Evolutionary conservation across 2,329 filamentous ascomycete species (phyloP), one percentile per base, ranked within the genome.

Genomic region (Fusarium praegraminearum): DNA sequence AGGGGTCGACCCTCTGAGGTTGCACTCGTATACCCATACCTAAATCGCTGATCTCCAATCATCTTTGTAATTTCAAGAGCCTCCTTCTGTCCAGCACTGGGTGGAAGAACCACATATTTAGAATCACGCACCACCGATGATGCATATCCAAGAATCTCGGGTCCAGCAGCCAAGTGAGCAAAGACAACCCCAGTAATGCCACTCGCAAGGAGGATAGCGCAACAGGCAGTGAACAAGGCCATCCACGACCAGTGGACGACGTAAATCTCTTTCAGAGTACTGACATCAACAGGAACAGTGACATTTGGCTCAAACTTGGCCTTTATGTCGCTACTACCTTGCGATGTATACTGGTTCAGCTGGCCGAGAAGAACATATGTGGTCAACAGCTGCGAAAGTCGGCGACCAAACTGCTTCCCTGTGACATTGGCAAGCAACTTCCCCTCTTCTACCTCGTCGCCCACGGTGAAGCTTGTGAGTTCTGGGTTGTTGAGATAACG

Each of bases 321-420:
- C 3, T 1, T 9, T 38, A 38, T 38, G 6, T 38, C 36, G 9
- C 36, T 38, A 11, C n/a, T 38, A 20, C 36, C 36, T 20, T 38
- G 33, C 16, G 28, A 44, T 7, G 38, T 26, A 18, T 32, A 54
- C 24, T 32, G 50, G 18, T 52, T 41, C 15, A 54, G 28, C 30
- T 54, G 51, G 10, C 28, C 16, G 2, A 54, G 20, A n/a, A 45
- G 38, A 12, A 54, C 40, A 62, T 68, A 68, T 13, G 67, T 61
- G 41, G 65, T 70, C 11, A 70, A 24, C 2, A 70, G 12, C 33
- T 65, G 67, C 15, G 61, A 57, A 1, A 70, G 22, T 7, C 60
- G 57, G 3, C 13, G 33, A 18, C 57, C 49, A 28, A 70, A 51
- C 3, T 47, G 18, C 5, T 38, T 26, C 2, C 22, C 9, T 7